Base-by-base conservation (phyloP, 140 eudicot genomes). In the Cichorium intybus region DNA sequence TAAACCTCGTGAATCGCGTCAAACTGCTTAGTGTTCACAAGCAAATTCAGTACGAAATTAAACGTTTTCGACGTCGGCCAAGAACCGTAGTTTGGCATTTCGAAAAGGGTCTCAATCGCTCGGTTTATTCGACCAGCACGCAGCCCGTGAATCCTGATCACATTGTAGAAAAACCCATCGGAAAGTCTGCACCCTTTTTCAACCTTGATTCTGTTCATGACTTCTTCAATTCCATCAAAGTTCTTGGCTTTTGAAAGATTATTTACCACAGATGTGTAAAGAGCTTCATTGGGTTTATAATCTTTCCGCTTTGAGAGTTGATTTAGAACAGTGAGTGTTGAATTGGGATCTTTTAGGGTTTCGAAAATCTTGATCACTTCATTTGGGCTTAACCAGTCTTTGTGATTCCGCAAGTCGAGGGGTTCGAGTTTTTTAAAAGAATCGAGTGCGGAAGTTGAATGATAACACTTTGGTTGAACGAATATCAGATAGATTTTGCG, bases 311-410 rank as follows among this genome's bases (percentile, higher is more conserved):
- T 71, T 2, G 90, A 80, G 77, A 87, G 79, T 27, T 90, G 94
- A 48, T 58, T 33, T n/a, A 90, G 52, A 11, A 84, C 71, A 14
- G 81, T 52, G 18, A 90, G 95, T 1, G 82, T 48, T 4, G 46
- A 73, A 71, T 80, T 80, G 11, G 94, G 95, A 64, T 90, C 83
- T 78, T 77, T 75, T 50, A 84, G 79, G 60, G 70, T 62, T 62
- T 80, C 83, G 65, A 90, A 87, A 34, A 90, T 78, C 64, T 83
- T 73, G 79, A 80, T 52, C 33, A 73, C 88, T 72, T 90, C 90
- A 47, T 72, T 80, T 31, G 79, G 88, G 83, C 95, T 84, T 77
- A 87, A 58, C 97, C 97, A 87, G 75, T 90, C 97, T 82, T 80
- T 90, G 62, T 90, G 90, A 27, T 66, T 72, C 45, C 71, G 52